phyloP scores from a whole-genome alignment of 768 basidiomycete species.

The Tricholomella constricta region DNA sequence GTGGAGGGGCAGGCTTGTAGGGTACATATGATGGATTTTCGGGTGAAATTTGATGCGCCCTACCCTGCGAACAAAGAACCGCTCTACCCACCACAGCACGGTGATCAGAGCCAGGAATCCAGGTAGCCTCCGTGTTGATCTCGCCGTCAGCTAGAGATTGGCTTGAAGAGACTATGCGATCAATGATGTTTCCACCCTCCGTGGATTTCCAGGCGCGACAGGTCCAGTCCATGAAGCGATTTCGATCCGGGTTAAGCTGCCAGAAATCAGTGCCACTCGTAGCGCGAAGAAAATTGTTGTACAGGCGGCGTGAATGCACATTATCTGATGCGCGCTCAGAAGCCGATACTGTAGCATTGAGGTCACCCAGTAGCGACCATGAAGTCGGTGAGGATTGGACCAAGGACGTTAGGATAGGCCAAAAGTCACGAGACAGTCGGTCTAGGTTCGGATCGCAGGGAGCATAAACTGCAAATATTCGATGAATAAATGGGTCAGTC shows the following conservation, averaged over 20 bases:
- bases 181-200: conserved; percentile 23
- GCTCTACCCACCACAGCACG: not conserved
- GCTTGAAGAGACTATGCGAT: conserved; percentile 15
- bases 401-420: conserved; percentile 7
- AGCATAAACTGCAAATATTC: conserved; percentile 15
- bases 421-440: conserved; percentile 4
- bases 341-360: conserved; percentile 17
- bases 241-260: conserved; percentile 8
- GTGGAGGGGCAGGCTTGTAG: not conserved
- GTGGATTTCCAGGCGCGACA: not conserved
- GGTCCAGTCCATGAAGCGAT: conserved; percentile 18
- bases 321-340: conserved; percentile 11
- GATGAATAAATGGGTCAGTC: conserved; percentile 5
- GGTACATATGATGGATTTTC: not conserved
- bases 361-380: conserved; percentile 16
- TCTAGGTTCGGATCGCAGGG: conserved; percentile 14
- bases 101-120: not conserved
- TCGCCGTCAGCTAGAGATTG: not conserved
- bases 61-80: not conserved
- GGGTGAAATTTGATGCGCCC: not conserved
- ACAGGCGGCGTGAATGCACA: not conserved
- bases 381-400: not conserved
- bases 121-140: not conserved
- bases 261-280: conserved; percentile 17
- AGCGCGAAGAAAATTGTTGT: conserved; percentile 7